Base-by-base conservation (phyloP, 345 rosid genomes). In the Cardamine resedifolia region DNA sequence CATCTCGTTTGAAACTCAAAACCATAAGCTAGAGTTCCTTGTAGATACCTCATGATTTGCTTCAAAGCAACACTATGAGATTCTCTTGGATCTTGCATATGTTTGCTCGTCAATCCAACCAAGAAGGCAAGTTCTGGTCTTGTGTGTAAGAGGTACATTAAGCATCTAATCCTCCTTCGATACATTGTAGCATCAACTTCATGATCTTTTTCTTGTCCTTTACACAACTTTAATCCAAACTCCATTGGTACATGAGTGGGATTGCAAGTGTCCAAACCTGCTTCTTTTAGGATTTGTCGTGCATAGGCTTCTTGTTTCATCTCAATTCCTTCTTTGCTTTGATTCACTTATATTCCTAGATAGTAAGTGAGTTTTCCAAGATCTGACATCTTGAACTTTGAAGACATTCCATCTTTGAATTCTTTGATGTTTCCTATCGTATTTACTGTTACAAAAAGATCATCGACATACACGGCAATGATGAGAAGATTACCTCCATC, bases 361-460 rank as follows among this genome's bases (percentile, higher is more conserved):
- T n/a, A 43, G 8, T 43, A 43, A 0, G 47, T 43, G 3, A n/a
- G 19, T 0, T 43, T 43, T 2, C 9, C 3, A 0, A 43, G 19
- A 1, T 44, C 10, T 1, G 10, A 0, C 49, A 44, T 44, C 20
- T 44, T 10, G 1, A 44, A 44, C 4, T 41, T 44, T 2, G 49
- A 44, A 0, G 20, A n/a, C 4, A 44, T 44, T 44, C 20, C 2
- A 1, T 1, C 10, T 0, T 44, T 44, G 20, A n/a, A n/a, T 3
- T 44, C 49, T 0, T 44, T 6, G 0, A 44, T n/a, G 20, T n/a
- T 6, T 0, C 1, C 2, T 0, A 44, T 0, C 0, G 20, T n/a
- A 0, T 44, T n/a, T 0, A 6, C 3, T 0, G 20, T 44, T 6
- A 44, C 18, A 2, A n/a, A 44, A 6, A 44, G 3, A 6, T n/a